phyloP scores from a whole-genome alignment of 2,329 filamentous ascomycete species.

The Nemania abortiva region DNA sequence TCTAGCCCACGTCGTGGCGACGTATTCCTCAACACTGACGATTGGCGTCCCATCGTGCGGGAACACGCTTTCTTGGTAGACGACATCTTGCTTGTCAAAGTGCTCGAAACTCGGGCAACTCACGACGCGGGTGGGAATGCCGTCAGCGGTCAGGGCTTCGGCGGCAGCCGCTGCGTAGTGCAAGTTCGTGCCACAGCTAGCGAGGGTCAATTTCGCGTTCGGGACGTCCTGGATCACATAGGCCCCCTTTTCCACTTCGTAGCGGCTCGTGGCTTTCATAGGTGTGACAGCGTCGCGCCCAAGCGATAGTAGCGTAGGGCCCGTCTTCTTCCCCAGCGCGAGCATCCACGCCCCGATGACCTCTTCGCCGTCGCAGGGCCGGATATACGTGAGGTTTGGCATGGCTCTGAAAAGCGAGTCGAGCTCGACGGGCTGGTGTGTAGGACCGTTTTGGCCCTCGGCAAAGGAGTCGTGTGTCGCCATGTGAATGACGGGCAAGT shows the following conservation, averaged over 20 bases:
- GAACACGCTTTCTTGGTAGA: slow-evolving; percentile 5
- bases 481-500: slow-evolving; percentile 68
- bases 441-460: slow-evolving; percentile 71
- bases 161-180: slow-evolving; percentile 4
- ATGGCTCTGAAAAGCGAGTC: slow-evolving; percentile 70
- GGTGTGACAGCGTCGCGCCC: slow-evolving; percentile 1
- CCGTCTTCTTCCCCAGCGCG: neutral
- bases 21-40: slow-evolving; percentile 7
- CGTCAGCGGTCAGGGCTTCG: neutral
- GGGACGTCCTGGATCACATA: neutral
- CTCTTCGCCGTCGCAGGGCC: slow-evolving; percentile 70
- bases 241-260: neutral
- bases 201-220: slow-evolving; percentile 1
- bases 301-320: slow-evolving; percentile 1
- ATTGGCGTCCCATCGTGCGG: slow-evolving; percentile 12
- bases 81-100: neutral
- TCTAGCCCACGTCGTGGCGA: slow-evolving; percentile 12
- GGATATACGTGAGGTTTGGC: slow-evolving; percentile 72
- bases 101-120: slow-evolving; percentile 17
- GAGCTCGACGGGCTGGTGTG: slow-evolving; percentile 71
- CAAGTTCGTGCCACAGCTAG: slow-evolving; percentile 6
- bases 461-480: slow-evolving; percentile 73
- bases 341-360: slow-evolving; percentile 7
- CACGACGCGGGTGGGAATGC: slow-evolving; percentile 2
- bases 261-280: neutral